A percentile compares a stretch with the other conserved stretches of the same genome.
Evolutionary conservation across 2,329 filamentous ascomycete species (phyloP).

Genomic region (Alternaria tenuissima): DNA sequence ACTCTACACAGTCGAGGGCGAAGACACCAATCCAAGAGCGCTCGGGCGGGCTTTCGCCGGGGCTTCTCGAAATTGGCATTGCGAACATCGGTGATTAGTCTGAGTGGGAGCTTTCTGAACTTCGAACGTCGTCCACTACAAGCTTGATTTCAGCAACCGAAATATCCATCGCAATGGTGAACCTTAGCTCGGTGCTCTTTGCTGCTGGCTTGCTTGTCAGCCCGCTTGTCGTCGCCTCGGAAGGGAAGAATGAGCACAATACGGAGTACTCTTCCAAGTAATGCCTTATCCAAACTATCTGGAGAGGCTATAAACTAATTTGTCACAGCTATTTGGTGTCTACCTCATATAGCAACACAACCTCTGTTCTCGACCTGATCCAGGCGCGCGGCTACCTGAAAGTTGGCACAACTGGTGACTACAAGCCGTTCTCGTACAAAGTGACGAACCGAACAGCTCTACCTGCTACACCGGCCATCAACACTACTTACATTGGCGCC

Average conservation of each 20-base stretch:
- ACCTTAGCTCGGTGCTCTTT: neutral
- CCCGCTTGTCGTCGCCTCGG: neutral
- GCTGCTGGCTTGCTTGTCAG: neutral
- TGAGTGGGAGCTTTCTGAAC: neutral
- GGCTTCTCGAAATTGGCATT: neutral
- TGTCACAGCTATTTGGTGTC: neutral
- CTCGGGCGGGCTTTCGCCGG: neutral
- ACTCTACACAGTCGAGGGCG: neutral
- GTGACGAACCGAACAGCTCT: conserved; percentile 20
- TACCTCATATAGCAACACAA: conserved; percentile 6
- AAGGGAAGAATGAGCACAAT: neutral
- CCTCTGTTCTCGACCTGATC: conserved; percentile 20
- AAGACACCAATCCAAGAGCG: no score
- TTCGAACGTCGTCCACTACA: neutral
- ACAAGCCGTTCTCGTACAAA: conserved; percentile 26
- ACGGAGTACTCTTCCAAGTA: neutral
- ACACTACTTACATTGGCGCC: conserved; percentile 23
- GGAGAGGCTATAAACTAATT: neutral
- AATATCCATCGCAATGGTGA: neutral
- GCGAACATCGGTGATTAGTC: neutral
- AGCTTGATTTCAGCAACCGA: neutral
- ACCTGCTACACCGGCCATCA: conserved; percentile 14
- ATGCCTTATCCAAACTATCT: neutral
- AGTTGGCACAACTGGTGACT: conserved; percentile 27
- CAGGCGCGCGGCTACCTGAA: conserved; percentile 21